phyloP scores from a whole-genome alignment of 2,329 filamentous ascomycete species.

The Colletotrichum zoysiae region DNA sequence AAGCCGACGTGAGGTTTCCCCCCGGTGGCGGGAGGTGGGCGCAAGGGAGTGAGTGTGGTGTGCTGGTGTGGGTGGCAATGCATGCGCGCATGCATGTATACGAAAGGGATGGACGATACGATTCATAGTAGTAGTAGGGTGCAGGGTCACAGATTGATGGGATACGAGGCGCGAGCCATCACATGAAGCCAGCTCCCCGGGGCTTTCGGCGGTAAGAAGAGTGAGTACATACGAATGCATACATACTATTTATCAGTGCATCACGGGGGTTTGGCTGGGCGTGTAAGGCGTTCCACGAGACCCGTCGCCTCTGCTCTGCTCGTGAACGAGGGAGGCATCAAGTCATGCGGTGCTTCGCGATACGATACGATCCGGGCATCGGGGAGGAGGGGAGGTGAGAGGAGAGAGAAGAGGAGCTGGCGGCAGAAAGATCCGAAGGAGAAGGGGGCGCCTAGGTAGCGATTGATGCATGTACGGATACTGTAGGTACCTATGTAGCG shows the following conservation, averaged over 20 bases:
- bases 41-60: not conserved
- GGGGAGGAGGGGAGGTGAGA: no score
- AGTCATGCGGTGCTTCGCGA: conserved; percentile 2
- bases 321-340: not conserved
- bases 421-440: no score
- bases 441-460: no score
- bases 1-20: conserved; percentile 5
- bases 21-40: not conserved
- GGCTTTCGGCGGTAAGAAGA: conserved; percentile 5
- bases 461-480: no score
- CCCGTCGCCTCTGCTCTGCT: not conserved
- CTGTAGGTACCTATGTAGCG: not conserved
- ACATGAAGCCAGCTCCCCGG: conserved; percentile 23
- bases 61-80: conserved; percentile 32
- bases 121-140: no score
- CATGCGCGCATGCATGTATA: conserved; percentile 26
- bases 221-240: no score
- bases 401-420: no score
- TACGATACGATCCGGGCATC: not conserved
- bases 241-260: not conserved
- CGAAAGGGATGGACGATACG: conserved; percentile 10
- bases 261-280: not conserved
- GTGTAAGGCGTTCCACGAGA: not conserved
- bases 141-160: not conserved
- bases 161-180: conserved; percentile 35